Evolutionary conservation across 2,329 filamentous ascomycete genomes (phyloP), one percentile per base, ranked within the genome.

Genomic region (Alternaria brassicicola): DNA sequence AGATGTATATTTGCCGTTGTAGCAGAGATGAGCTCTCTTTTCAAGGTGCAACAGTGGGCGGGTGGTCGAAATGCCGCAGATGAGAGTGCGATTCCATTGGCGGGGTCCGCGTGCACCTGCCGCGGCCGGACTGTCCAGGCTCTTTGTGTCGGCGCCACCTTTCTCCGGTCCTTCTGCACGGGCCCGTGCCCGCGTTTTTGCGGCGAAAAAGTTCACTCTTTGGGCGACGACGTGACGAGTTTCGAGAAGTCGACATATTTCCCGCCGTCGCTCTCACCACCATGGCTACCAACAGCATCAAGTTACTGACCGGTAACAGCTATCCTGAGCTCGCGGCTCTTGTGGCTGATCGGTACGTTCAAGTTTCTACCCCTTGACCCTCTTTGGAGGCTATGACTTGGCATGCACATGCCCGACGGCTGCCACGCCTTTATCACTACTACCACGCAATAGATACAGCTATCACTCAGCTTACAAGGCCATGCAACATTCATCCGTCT

Each of bases 261-360:
- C 31, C 53, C 63, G 55, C 60, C 38, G 21, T 52, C 58, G 45
- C 50, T 46, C 56, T 54, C 54, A 62, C 55, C 64, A 65, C 48
- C 59, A 91, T 91, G 89, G 85, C 88, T 67, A 85, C 87, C 63
- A 91, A 91, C 79, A 88, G 86, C 35, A 91, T 91, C 76, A 91
- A 91, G 79, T 80, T 91, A 63, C 81, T 91, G 76, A 91, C 89
- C 69, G 89, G 89, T 69, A 91, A 90, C 81, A 90, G 88, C 77
- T 89, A 91, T 75, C 88, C 89, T 6, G 84, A 88, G 78, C 84
- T 91, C 57, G 89, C 89, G 36, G 87, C 88, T 73, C 81, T 88
- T 64, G 88, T 91, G 59, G 87, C 88, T 67, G 85, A 86, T 70
- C 82, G 87, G 87, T 89, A 81, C 63, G 80, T 74, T 46, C 36